A percentile compares a stretch with the other conserved stretches of the same genome.
Conservation (phyloP, 768 basidiomycete genomes). For the Chlorophyllum brunneum region DNA sequence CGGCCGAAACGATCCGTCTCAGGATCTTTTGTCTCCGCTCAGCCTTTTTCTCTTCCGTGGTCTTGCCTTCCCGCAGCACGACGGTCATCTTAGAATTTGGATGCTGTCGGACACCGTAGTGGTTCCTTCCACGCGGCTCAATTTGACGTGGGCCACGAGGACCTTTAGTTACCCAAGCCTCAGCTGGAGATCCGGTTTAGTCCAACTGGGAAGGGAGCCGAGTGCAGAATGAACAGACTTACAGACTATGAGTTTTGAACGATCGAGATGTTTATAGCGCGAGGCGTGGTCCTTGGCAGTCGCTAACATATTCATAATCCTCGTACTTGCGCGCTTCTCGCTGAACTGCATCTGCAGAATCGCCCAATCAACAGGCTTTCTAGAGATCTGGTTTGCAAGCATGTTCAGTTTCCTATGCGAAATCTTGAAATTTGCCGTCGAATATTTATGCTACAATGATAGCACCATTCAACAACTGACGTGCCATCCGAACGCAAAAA, state of each 20-base stretch:
- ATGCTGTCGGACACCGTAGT: constrained; percentile 72
- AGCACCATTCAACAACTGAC: not conserved
- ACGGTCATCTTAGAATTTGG: constrained; percentile 74
- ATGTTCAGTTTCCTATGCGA: constrained; percentile 91
- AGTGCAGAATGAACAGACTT: constrained; percentile 23
- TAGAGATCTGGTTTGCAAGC: constrained; percentile 82
- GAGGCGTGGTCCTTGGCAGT: constrained; percentile 84
- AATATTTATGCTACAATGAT: constrained; percentile 77
- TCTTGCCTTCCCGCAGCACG: constrained; percentile 78
- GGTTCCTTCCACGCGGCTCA: constrained; percentile 83
- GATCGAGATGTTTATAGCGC: constrained; percentile 69
- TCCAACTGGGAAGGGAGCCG: constrained; percentile 1
- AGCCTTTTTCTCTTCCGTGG: constrained; percentile 60
- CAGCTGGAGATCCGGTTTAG: constrained; percentile 45
- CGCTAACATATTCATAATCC: constrained; percentile 85
- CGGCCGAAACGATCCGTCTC: constrained; percentile 75
- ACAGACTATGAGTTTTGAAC: constrained; percentile 79
- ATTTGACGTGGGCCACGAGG: constrained; percentile 55
- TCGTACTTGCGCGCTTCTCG: constrained; percentile 83
- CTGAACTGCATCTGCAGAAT: constrained; percentile 97
- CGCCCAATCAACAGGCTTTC: constrained; percentile 90
- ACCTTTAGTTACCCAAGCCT: constrained; percentile 94
- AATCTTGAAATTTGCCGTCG: constrained; percentile 89
- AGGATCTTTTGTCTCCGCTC: constrained; percentile 64
- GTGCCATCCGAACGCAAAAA: not conserved